Conservation (phyloP, 345 rosid species). For the Lenwebbia sp. region DNA sequence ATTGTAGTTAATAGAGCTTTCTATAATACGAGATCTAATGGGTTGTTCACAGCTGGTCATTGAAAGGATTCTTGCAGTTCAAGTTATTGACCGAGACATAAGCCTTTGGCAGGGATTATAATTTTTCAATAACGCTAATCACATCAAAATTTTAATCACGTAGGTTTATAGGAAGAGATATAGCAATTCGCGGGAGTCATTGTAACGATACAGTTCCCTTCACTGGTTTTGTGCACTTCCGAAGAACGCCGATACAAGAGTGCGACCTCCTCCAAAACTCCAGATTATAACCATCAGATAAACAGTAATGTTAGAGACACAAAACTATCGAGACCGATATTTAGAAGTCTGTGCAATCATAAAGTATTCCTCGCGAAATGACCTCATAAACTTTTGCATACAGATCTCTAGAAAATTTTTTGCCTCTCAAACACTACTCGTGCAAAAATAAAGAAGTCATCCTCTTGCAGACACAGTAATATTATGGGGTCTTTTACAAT, state of each 20-base stretch:
- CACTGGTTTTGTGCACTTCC: background rate
- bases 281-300: background rate
- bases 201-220: background rate
- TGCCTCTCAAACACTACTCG: background rate
- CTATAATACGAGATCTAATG: background rate
- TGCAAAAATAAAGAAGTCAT: background rate
- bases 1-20: background rate
- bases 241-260: background rate
- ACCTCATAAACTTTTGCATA: background rate
- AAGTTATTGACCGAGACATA: background rate
- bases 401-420: background rate
- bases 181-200: background rate
- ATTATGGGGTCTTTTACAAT: background rate
- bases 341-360: background rate
- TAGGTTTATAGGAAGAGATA: background rate
- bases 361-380: background rate
- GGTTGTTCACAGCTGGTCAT: background rate
- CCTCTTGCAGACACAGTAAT: background rate
- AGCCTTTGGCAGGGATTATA: background rate
- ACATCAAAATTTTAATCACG: background rate
- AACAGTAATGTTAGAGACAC: background rate
- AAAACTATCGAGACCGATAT: background rate
- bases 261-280: background rate
- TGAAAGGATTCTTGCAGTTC: background rate
- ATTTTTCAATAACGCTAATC: background rate